phyloP scores from a whole-genome alignment of 371 early-diverging fungal species.

The Mortierella sp. region DNA sequence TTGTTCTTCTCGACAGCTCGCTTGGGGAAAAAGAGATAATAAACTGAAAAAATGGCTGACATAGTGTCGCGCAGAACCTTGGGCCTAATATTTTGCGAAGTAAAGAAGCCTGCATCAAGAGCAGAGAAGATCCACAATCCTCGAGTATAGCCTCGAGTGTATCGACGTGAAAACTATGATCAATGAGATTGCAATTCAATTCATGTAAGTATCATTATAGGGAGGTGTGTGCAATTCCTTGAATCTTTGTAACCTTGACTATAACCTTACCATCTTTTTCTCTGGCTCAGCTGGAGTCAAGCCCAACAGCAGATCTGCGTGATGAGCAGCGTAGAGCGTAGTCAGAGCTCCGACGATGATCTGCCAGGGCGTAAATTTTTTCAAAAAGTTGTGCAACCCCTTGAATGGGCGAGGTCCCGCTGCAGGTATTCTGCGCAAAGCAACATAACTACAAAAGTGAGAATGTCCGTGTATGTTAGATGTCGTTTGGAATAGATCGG shows the following conservation, averaged over 20 bases:
- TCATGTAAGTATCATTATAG: too few species aligned
- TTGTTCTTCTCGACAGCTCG: conserved; percentile 89
- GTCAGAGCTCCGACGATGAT: conserved; percentile 80
- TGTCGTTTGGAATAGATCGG: not conserved
- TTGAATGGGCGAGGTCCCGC: conserved; percentile 35
- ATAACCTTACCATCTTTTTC: conserved; percentile 59
- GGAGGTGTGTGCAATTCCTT: conserved; percentile 56
- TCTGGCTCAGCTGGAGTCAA: conserved; percentile 52
- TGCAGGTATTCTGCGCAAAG: conserved; percentile 37
- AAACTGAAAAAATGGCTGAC: conserved; percentile 81
- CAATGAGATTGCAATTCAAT: not conserved
- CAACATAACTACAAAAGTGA: conserved; percentile 37
- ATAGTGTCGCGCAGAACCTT: conserved; percentile 79
- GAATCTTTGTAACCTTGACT: not conserved
- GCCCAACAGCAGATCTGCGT: conserved; percentile 59
- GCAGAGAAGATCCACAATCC: conserved; percentile 94
- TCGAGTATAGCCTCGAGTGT: conserved; percentile 92
- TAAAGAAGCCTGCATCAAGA: conserved; percentile 96
- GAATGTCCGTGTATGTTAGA: not conserved
- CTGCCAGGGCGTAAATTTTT: conserved; percentile 80
- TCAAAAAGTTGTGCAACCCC: conserved; percentile 55
- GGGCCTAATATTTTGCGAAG: conserved; percentile 88
- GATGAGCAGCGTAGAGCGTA: conserved; percentile 68
- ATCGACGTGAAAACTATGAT: conserved; percentile 66
- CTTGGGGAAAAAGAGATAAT: conserved; percentile 90